Evolutionary conservation across 345 rosid genomes (phyloP).

Genomic region (Gossypium bickii): DNA sequence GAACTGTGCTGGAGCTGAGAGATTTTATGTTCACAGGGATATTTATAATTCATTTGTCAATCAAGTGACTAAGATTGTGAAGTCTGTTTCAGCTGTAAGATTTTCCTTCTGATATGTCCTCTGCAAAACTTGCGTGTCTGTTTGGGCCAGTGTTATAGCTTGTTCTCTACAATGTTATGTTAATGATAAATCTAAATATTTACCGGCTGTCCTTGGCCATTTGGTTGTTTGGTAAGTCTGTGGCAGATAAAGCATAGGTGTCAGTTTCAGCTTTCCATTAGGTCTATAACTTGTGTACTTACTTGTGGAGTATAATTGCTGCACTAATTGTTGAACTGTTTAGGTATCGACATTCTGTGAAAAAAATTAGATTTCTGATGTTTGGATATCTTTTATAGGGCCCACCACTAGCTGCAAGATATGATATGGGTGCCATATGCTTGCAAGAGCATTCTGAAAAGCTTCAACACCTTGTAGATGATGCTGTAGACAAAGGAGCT

Average conservation of each 20-base stretch:
- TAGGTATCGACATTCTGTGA: background rate
- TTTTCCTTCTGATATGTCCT: constrained; percentile 7
- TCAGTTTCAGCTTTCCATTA: background rate
- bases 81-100: constrained; percentile 90
- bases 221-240: background rate
- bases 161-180: background rate
- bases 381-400: constrained; percentile 50
- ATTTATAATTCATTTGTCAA: constrained; percentile 69
- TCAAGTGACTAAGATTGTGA: constrained; percentile 73
- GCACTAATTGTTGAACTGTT: background rate
- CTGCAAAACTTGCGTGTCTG: constrained; percentile 5
- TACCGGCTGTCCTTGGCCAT: background rate
- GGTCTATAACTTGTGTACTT: background rate
- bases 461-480: constrained; percentile 79
- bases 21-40: constrained; percentile 88
- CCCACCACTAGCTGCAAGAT: constrained; percentile 84
- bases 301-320: background rate
- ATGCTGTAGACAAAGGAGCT: constrained; percentile 91
- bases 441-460: constrained; percentile 86
- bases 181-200: background rate
- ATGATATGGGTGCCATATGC: constrained; percentile 99
- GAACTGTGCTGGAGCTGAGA: constrained; percentile 99
- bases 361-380: background rate
- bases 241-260: background rate
- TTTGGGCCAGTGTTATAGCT: background rate